Evolutionary conservation across 345 rosid species (phyloP).

Genomic region (Syzygium grande): DNA sequence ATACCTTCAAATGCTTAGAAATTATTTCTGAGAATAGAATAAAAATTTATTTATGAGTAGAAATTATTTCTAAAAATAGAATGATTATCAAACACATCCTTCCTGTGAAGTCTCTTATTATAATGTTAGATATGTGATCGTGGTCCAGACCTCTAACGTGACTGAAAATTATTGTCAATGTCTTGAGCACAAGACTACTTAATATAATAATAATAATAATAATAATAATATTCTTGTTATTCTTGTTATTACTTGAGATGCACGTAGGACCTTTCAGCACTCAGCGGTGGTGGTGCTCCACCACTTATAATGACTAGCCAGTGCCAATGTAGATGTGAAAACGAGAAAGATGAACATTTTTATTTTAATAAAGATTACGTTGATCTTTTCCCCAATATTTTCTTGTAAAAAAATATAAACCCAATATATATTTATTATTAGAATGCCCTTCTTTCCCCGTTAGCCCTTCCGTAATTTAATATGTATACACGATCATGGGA

Average conservation of each 20-base stretch:
- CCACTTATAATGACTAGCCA: not conserved
- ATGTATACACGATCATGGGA: too few species aligned
- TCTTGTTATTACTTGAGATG: not conserved
- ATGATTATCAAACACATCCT: too few species aligned
- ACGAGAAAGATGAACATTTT: not conserved
- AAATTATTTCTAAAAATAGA: too few species aligned
- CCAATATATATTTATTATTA: too few species aligned
- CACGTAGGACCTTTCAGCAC: not conserved
- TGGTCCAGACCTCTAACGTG: not conserved
- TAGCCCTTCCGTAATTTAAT: too few species aligned
- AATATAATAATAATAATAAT: not conserved
- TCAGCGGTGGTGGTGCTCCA: not conserved
- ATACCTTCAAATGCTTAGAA: too few species aligned
- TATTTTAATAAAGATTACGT: not conserved
- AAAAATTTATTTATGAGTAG: too few species aligned
- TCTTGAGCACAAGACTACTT: not conserved
- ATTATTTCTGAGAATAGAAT: too few species aligned
- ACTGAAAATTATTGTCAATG: not conserved
- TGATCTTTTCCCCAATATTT: not conserved
- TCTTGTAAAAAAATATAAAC: too few species aligned
- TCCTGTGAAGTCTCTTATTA: not conserved
- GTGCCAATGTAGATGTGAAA: not conserved
- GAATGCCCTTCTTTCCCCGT: too few species aligned
- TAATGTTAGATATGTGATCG: not conserved
- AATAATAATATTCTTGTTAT: not conserved